Evolutionary conservation across 768 basidiomycete species (phyloP), one percentile per base, ranked within the genome.

Genomic region (Leccinum subtestaceum): DNA sequence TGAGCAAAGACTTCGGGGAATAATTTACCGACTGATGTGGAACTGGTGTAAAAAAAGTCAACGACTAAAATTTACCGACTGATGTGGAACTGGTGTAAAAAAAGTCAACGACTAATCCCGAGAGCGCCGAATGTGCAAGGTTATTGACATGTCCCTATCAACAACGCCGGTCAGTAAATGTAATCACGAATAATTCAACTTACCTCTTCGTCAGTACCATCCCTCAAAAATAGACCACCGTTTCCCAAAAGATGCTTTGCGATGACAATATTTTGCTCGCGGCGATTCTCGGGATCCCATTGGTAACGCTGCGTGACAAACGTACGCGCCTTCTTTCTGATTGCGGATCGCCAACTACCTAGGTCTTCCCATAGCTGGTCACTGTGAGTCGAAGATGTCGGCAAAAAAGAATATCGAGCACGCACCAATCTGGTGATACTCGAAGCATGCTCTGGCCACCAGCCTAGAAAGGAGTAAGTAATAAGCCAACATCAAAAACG

Each of bases 1-100:
- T 12, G 4, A 12, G 9, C 3, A 7, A 62, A 59, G 3, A 62
- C 58, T 53, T 62, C 46, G 1, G 58, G 54, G 17, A 62, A 59
- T n/a, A 60, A 17, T 9, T 23, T 40, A 2, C 53, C 49, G 2
- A 56, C 17, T 3, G 25, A 25, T 25, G 25, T 25, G 25, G 25
- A 25, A 25, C 25, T 25, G 25, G 25, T 25, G 1, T 25, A 25
- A 25, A 25, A 25, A 25, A 25, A 25, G 25, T 25, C 25, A 25
- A 25, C 4, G 4, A 25, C 25, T n/a, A n/a, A n/a, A n/a, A n/a
- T n/a, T n/a, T n/a, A n/a, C n/a, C n/a, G n/a, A n/a, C n/a, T n/a
- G 59, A 52, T 1, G 17, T 17, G 12, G 40, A 5, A 45, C 54
- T 19, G 4, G 47, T 52, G 19, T 60, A 60, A 23, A 60, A 60